Conservation (phyloP, 805 yeast genomes). For the Lipomyces japonicus region DNA sequence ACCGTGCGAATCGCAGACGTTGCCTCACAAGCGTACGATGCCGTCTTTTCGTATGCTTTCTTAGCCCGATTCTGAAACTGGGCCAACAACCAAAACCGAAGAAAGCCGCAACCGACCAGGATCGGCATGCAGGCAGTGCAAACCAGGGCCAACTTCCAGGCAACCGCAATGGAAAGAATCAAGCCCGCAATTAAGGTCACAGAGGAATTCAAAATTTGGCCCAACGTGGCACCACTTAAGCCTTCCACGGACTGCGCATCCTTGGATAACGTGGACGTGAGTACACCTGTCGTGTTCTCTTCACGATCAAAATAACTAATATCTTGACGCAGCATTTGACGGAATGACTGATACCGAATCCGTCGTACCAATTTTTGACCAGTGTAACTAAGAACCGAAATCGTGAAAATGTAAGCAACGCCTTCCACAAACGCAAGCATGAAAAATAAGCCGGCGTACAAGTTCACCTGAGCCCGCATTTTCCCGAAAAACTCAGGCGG, state of each 20-base stretch:
- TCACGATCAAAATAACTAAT: slow-evolving; percentile 32
- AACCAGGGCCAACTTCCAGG: slow-evolving; percentile 44
- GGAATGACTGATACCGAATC: slow-evolving; percentile 29
- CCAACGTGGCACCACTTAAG: slow-evolving; percentile 32
- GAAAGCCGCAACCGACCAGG: slow-evolving; percentile 42
- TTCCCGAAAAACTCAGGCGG: no score
- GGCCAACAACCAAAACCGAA: slow-evolving; percentile 39
- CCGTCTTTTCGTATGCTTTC: slow-evolving; percentile 17
- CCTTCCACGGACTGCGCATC: slow-evolving; percentile 35
- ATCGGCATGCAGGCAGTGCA: slow-evolving; percentile 39
- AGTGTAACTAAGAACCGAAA: slow-evolving; percentile 10
- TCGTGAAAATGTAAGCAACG: slow-evolving; percentile 3
- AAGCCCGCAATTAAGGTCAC: slow-evolving; percentile 35
- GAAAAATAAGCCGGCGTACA: slow-evolving; percentile 22
- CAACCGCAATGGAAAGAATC: slow-evolving; percentile 40
- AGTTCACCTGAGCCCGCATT: slow-evolving; percentile 9
- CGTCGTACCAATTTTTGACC: slow-evolving; percentile 30
- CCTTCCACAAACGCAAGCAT: slow-evolving; percentile 24
- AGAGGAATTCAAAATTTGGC: slow-evolving; percentile 37
- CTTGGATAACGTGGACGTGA: slow-evolving; percentile 31
- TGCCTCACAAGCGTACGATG: slow-evolving; percentile 40
- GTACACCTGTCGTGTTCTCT: slow-evolving; percentile 32
- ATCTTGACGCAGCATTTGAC: slow-evolving; percentile 33
- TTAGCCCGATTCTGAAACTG: slow-evolving; percentile 32
- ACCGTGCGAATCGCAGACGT: slow-evolving; percentile 41